phyloP scores from a whole-genome alignment of 1,139 yeast genomes.

The Lodderomyces theae region DNA sequence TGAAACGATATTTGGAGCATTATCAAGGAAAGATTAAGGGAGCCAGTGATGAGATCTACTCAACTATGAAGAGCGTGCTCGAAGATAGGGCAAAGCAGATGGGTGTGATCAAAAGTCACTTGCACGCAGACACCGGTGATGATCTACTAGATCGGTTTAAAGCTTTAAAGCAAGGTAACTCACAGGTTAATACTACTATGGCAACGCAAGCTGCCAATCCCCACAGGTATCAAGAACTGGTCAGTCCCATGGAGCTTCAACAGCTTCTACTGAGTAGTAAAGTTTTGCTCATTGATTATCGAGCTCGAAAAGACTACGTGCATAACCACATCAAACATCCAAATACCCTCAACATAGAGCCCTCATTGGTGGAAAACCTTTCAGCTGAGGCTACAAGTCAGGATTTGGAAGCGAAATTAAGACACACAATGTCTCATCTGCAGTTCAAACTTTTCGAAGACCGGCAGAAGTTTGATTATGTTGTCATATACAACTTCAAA shows the following conservation, averaged over 20 bases:
- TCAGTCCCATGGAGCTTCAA: slow-evolving; percentile 10
- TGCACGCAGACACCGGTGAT: slow-evolving; percentile 13
- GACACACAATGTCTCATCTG: slow-evolving; percentile 49
- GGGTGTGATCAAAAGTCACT: not conserved
- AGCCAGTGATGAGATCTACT: slow-evolving; percentile 21
- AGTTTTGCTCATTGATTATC: slow-evolving; percentile 60
- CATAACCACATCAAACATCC: slow-evolving; percentile 56
- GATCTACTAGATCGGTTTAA: slow-evolving; percentile 23
- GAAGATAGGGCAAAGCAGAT: not conserved
- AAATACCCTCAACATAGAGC: slow-evolving; percentile 70
- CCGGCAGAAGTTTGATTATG: slow-evolving; percentile 54
- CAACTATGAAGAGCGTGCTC: not conserved
- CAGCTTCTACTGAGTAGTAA: slow-evolving; percentile 1
- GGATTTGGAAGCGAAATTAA: slow-evolving; percentile 58
- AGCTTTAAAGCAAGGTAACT: slow-evolving; percentile 10
- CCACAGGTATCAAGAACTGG: slow-evolving; percentile 4
- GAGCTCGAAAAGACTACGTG: slow-evolving; percentile 58
- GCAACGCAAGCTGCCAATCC: not conserved
- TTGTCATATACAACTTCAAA: slow-evolving; percentile 59
- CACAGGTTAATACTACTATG: no score
- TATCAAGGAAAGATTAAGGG: slow-evolving; percentile 15
- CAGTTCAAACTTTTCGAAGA: slow-evolving; percentile 52
- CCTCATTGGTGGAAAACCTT: slow-evolving; percentile 23
- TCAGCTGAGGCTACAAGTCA: slow-evolving; percentile 40
- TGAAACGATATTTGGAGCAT: slow-evolving; percentile 9